These are phyloP conservation scores for Coniochaeta hoffmannii DNA, from an alignment of 2,329 filamentous ascomycete species.

Conservation along the genomic window DNA sequence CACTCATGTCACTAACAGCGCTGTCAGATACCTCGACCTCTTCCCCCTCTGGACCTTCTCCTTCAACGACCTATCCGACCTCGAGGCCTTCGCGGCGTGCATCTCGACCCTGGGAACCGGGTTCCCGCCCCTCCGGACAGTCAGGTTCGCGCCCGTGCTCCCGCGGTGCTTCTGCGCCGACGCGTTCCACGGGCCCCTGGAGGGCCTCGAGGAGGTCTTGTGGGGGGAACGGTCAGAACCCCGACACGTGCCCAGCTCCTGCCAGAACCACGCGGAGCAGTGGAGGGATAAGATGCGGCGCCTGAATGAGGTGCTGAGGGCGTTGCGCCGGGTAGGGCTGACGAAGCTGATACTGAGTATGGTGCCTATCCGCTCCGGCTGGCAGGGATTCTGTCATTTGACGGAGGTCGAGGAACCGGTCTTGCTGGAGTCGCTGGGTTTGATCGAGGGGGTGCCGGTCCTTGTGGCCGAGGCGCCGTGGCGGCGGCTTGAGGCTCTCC, in stretches of 20 bases:
- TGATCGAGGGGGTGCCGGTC: no score
- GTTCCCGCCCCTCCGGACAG: background rate
- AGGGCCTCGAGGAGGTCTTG: no score
- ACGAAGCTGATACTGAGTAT: no score
- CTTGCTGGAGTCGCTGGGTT: no score
- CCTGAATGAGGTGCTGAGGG: background rate
- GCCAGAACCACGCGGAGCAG: background rate
- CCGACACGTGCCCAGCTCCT: background rate
- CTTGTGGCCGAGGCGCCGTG: no score
- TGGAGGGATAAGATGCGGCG: background rate
- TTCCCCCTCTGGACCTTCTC: constrained; percentile 2
- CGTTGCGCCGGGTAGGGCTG: background rate
- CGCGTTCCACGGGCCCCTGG: no score
- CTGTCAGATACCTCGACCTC: background rate
- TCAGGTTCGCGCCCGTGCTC: background rate
- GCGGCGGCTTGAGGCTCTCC: no score
- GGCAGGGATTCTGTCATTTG: no score
- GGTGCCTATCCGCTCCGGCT: no score
- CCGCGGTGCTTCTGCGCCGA: background rate
- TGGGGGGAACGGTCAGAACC: no score
- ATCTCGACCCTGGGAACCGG: background rate
- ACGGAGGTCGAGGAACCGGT: no score
- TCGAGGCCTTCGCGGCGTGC: background rate
- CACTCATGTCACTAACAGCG: background rate
- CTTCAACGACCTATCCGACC: background rate